phyloP scores from a whole-genome alignment of 495 filamentous ascomycete species.

The Penicillium flavigenum region DNA sequence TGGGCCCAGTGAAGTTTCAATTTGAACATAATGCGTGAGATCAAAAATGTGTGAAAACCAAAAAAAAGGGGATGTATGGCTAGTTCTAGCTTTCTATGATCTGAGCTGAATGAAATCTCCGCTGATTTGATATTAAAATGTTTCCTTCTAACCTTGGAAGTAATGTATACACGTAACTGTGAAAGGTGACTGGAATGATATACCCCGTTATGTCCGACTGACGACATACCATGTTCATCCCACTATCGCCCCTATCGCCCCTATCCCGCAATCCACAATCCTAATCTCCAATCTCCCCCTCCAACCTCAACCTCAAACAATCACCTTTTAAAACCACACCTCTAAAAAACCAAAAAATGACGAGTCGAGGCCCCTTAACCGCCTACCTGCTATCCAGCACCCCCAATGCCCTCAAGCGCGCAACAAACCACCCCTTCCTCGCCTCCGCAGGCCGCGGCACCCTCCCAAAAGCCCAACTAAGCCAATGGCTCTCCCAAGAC shows the following conservation, averaged over 20 bases:
- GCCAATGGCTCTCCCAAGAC: slow-evolving; percentile 74
- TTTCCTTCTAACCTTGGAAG: too few relatives aligned
- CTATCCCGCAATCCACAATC: slow-evolving; percentile 5
- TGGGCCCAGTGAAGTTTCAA: not conserved
- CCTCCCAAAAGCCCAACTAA: slow-evolving; percentile 54
- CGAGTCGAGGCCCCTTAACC: slow-evolving; percentile 31
- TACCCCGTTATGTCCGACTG: slow-evolving; percentile 4
- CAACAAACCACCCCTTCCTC: slow-evolving; percentile 70
- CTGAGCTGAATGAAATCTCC: slow-evolving; percentile 11
- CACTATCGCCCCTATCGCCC: slow-evolving; percentile 16
- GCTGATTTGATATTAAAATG: not conserved
- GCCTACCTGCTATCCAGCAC: slow-evolving; percentile 30
- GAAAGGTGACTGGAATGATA: not conserved
- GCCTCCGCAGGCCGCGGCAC: slow-evolving; percentile 62
- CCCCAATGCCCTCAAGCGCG: slow-evolving; percentile 44
- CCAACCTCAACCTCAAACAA: not conserved
- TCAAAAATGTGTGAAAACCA: not conserved
- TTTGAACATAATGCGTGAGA: slow-evolving; percentile 1
- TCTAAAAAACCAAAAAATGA: slow-evolving; percentile 21
- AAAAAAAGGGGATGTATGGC: slow-evolving; percentile 5
- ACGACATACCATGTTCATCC: slow-evolving; percentile 15
- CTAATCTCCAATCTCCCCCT: not conserved
- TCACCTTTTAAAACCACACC: not conserved
- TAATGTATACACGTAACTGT: not conserved
- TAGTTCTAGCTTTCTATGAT: not conserved